These are phyloP conservation scores for Podospora australis DNA, from an alignment of 495 filamentous ascomycete species.

Conservation along the genomic window DNA sequence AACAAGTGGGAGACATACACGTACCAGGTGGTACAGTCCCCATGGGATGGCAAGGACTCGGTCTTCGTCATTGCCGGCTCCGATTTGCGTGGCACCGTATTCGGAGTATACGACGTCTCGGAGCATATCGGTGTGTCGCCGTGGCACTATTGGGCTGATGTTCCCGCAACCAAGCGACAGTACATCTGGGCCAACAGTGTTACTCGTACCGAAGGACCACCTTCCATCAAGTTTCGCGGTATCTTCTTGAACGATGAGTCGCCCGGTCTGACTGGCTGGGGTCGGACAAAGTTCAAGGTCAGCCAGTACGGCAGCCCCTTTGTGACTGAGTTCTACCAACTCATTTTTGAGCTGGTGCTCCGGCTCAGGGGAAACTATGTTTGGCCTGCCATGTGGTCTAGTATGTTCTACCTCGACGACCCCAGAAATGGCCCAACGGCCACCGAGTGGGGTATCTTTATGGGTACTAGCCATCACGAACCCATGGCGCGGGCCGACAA, in stretches of 20 bases:
- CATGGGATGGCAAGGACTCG: conserved; percentile 35
- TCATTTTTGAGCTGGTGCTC: conserved; percentile 59
- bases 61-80: conserved; percentile 57
- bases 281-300: conserved; percentile 28
- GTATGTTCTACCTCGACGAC: conserved; percentile 60
- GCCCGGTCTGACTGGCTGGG: conserved; percentile 56
- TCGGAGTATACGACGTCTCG: conserved; percentile 56
- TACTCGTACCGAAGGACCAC: conserved; percentile 44
- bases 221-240: conserved; percentile 59
- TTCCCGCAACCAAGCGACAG: conserved; percentile 40
- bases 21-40: conserved; percentile 45
- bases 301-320: conserved; percentile 43
- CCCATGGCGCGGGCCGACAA: conserved; percentile 58
- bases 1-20: conserved; percentile 58
- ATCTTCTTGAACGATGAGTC: conserved; percentile 67
- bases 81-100: conserved; percentile 56
- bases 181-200: conserved; percentile 45
- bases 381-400: conserved; percentile 62
- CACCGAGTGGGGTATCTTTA: conserved; percentile 57
- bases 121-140: conserved; percentile 60
- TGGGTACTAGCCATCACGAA: conserved; percentile 60
- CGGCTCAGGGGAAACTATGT: conserved; percentile 58
- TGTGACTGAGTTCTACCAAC: conserved; percentile 53
- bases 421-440: conserved; percentile 50
- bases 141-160: conserved; percentile 62